phyloP scores from a whole-genome alignment of 345 rosid species.

The Populus simonii region DNA sequence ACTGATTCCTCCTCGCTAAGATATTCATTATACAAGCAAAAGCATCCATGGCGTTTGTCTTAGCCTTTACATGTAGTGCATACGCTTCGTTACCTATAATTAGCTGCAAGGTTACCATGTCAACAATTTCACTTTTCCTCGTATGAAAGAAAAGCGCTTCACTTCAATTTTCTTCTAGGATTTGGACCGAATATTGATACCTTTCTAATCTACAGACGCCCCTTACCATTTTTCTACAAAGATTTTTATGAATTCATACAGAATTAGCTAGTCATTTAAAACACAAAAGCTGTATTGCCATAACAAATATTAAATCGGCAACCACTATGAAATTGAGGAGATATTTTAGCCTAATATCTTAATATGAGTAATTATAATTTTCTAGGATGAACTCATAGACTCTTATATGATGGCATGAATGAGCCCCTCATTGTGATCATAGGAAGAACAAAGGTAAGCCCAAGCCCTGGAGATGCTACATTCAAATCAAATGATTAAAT shows the following conservation, averaged over 20 bases:
- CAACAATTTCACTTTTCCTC: constrained; percentile 9
- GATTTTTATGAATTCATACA: not conserved
- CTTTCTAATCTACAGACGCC: not conserved
- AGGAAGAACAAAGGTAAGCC: too few species aligned
- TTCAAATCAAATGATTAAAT: too few species aligned
- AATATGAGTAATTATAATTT: too few species aligned
- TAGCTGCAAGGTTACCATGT: not conserved
- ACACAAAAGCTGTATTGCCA: too few species aligned
- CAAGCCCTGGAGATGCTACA: too few species aligned
- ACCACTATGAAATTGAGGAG: too few species aligned
- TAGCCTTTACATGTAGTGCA: constrained; percentile 26
- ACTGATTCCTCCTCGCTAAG: constrained; percentile 10
- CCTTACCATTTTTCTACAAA: not conserved
- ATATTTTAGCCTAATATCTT: too few species aligned
- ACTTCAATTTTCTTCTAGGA: not conserved
- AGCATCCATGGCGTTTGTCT: constrained; percentile 4
- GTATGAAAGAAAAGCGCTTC: not conserved
- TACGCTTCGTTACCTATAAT: not conserved
- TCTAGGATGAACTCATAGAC: too few species aligned
- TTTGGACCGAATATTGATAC: constrained; percentile 4
- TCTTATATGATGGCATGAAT: too few species aligned
- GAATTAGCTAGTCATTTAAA: too few species aligned
- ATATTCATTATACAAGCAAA: not conserved
- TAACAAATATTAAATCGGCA: too few species aligned
- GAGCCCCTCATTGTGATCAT: too few species aligned